Evolutionary conservation across 1,284 basidiomycete genomes (phyloP).

Genomic region (Amylostereum chailletii): DNA sequence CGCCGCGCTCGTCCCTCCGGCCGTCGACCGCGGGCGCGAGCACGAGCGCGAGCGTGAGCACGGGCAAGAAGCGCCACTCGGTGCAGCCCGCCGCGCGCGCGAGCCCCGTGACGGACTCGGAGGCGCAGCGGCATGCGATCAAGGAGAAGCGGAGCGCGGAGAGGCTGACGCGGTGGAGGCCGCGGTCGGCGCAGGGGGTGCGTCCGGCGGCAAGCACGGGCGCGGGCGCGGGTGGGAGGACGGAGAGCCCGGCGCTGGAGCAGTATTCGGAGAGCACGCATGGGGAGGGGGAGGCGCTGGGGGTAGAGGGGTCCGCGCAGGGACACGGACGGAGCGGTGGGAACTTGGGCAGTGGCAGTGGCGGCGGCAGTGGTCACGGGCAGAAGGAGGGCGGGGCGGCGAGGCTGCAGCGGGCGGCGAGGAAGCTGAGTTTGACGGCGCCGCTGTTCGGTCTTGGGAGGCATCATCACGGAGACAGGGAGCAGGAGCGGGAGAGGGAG

Average conservation of each 20-base stretch:
- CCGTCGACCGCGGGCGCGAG: not conserved
- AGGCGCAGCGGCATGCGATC: not conserved
- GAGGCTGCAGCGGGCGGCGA: conserved; percentile 34
- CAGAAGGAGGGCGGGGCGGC: not conserved
- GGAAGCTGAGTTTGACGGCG: conserved; percentile 63
- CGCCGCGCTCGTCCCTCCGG: not conserved
- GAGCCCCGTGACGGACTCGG: not conserved
- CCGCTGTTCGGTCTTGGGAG: conserved; percentile 54
- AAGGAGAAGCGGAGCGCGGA: not conserved
- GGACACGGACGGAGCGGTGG: not conserved
- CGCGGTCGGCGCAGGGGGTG: not conserved
- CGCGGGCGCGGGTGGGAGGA: not conserved
- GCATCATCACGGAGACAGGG: conserved; percentile 29
- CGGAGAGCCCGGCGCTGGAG: not conserved
- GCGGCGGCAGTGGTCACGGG: not conserved
- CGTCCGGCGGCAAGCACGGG: not conserved
- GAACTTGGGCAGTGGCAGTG: not conserved
- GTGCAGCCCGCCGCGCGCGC: not conserved
- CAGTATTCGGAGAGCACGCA: not conserved
- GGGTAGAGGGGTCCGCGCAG: not conserved
- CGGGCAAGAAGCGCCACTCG: not conserved
- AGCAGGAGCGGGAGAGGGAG: conserved; percentile 4
- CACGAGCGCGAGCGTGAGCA: not conserved
- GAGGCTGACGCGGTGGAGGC: conserved; percentile 1
- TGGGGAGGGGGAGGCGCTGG: not conserved